phyloP scores from a whole-genome alignment of 2,329 filamentous ascomycete species.

The Cladosporium sp. region DNA sequence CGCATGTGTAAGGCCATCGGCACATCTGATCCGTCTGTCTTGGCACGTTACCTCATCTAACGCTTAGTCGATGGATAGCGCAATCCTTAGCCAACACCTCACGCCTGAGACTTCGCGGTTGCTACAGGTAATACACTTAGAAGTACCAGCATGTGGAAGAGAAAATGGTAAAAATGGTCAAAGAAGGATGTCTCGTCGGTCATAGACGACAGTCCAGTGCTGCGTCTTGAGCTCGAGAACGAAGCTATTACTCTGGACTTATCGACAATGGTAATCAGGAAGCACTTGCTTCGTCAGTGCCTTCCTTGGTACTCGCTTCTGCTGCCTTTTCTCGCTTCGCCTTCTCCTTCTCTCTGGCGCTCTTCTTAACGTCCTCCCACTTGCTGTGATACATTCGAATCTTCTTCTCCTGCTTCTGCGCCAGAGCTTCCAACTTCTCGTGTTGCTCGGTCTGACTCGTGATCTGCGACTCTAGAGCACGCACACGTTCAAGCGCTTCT shows the following conservation, averaged over 20 bases:
- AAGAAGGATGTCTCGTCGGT: too few species aligned
- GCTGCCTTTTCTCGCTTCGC: conserved; percentile 10
- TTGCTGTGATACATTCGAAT: conserved; percentile 63
- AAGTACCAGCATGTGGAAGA: too few species aligned
- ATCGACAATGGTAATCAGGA: neutral
- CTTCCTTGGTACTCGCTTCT: neutral
- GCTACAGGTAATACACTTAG: too few species aligned
- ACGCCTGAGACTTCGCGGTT: too few species aligned
- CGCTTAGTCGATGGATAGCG: neutral
- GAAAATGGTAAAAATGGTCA: too few species aligned
- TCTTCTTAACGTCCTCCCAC: conserved; percentile 66
- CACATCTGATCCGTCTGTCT: too few species aligned
- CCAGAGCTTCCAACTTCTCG: conserved; percentile 56
- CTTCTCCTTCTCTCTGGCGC: conserved; percentile 41
- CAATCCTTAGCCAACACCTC: neutral
- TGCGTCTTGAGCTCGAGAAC: too few species aligned
- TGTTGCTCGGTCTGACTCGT: conserved; percentile 54
- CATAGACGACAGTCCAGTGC: too few species aligned
- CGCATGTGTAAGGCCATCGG: too few species aligned
- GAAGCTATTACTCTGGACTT: too few species aligned
- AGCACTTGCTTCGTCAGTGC: neutral
- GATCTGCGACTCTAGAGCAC: conserved; percentile 61
- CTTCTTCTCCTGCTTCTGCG: conserved; percentile 58
- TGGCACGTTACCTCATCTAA: neutral
- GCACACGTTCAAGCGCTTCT: conserved; percentile 17